phyloP scores from a whole-genome alignment of 1,284 basidiomycete genomes.

The Mycena citricolor region DNA sequence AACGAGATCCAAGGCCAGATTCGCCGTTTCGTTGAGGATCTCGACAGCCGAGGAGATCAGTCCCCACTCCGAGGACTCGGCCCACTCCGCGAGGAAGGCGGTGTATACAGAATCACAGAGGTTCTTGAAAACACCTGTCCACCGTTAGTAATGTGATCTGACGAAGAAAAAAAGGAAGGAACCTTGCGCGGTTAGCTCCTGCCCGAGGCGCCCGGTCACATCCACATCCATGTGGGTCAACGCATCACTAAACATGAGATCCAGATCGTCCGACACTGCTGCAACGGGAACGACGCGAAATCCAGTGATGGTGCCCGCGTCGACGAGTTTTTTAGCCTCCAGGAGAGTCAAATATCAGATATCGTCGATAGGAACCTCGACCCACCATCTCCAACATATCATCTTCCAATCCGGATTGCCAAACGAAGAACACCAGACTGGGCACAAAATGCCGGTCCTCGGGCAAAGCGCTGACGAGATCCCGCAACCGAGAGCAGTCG shows the following conservation, averaged over 20 bases:
- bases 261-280: conserved; percentile 51
- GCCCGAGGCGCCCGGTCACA: conserved; percentile 53
- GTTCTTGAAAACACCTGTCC: conserved; percentile 49
- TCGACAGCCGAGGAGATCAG: conserved; percentile 42
- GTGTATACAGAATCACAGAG: conserved; percentile 47
- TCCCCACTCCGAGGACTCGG: conserved; percentile 53
- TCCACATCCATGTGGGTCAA: conserved; percentile 50
- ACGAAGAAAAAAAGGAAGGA: conserved; percentile 18
- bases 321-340: conserved; percentile 48
- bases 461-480: conserved; percentile 55
- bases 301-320: conserved; percentile 43
- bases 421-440: conserved; percentile 56
- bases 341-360: conserved; percentile 5
- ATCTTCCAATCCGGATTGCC: conserved; percentile 53
- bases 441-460: conserved; percentile 56
- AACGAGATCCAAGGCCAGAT: conserved; percentile 34
- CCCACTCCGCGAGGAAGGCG: conserved; percentile 51
- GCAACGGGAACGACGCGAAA: conserved; percentile 48
- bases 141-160: neutral
- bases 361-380: conserved; percentile 12
- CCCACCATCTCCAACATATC: conserved; percentile 54
- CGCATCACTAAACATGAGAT: conserved; percentile 47
- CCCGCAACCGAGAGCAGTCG: conserved; percentile 67
- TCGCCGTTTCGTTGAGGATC: conserved; percentile 41
- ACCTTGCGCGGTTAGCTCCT: conserved; percentile 49